Percentiles rank a stretch among this genome's conserved stretches.
These are phyloP conservation scores for Hypholoma sublateritium DNA, from an alignment of 768 basidiomycete species.

Conservation along the genomic window DNA sequence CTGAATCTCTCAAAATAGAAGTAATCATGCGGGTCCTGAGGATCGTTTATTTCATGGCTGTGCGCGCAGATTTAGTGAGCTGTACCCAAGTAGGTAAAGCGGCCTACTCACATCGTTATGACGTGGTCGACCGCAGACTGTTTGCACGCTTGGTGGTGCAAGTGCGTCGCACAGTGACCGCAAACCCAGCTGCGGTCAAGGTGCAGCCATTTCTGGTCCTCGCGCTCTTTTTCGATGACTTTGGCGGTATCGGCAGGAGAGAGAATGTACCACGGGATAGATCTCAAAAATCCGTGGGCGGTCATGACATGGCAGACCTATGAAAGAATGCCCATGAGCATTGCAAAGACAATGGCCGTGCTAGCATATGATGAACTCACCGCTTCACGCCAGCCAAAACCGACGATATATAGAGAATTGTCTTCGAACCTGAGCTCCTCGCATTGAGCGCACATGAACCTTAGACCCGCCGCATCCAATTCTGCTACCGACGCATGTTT, in stretches of 20 bases:
- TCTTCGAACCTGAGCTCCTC: background rate
- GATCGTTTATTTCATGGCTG: conserved; percentile 2
- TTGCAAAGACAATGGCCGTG: too few species aligned
- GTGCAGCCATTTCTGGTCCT: conserved; percentile 8
- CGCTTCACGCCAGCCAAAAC: conserved; percentile 7
- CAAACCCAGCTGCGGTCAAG: conserved; percentile 9
- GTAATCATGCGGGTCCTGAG: conserved; percentile 6
- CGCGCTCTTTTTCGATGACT: background rate
- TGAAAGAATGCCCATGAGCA: background rate
- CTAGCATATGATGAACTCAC: background rate
- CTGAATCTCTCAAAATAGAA: conserved; percentile 8
- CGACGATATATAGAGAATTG: background rate
- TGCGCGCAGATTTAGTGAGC: background rate
- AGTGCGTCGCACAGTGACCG: background rate
- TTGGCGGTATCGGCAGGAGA: background rate
- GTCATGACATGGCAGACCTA: background rate
- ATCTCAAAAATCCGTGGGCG: background rate
- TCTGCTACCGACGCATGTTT: conserved; percentile 2
- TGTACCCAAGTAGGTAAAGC: background rate
- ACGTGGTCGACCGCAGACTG: background rate
- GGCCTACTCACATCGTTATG: background rate
- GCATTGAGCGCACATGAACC: conserved; percentile 10
- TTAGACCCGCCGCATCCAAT: conserved; percentile 11
- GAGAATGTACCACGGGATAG: background rate
- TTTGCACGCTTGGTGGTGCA: background rate